phyloP scores from a whole-genome alignment of 2,329 filamentous ascomycete species.

The Aspergillus pseudoviridinutans region DNA sequence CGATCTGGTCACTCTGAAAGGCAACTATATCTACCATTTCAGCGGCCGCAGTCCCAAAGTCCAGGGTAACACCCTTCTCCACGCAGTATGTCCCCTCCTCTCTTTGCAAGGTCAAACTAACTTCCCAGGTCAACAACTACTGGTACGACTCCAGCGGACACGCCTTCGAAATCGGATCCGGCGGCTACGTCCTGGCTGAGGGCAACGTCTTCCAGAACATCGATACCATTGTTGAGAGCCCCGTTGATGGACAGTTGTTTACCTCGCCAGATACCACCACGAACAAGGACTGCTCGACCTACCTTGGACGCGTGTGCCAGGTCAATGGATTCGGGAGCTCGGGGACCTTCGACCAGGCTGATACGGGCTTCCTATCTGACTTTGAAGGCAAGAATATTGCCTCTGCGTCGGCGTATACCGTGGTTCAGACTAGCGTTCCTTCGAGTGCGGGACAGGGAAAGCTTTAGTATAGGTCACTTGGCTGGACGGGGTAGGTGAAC shows the following conservation, averaged over 20 bases:
- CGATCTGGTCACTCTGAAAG: conserved; percentile 57
- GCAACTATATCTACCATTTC: conserved; percentile 59
- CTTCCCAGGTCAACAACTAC: conserved; percentile 51
- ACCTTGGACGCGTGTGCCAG: conserved; percentile 50
- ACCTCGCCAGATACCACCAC: conserved; percentile 31
- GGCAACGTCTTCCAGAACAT: conserved; percentile 58
- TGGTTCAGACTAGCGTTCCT: conserved; percentile 35
- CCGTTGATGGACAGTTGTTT: conserved; percentile 39
- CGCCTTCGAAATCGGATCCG: conserved; percentile 52
- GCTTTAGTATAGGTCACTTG: conserved; percentile 22
- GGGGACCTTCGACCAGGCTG: conserved; percentile 35
- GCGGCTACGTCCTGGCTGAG: conserved; percentile 50
- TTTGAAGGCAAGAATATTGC: conserved; percentile 55
- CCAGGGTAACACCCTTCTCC: conserved; percentile 53
- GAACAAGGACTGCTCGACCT: conserved; percentile 42
- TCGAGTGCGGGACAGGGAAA: conserved; percentile 47
- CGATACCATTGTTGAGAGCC: conserved; percentile 37
- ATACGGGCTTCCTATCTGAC: conserved; percentile 47
- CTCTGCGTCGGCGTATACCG: conserved; percentile 35
- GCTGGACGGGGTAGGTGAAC: neutral
- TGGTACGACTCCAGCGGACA: conserved; percentile 54
- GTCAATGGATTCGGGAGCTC: conserved; percentile 46
- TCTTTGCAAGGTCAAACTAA: neutral
- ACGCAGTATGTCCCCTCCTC: conserved; percentile 38
- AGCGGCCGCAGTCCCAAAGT: conserved; percentile 58